Base-by-base conservation (phyloP, 805 yeast species). In the Pichia californica region DNA sequence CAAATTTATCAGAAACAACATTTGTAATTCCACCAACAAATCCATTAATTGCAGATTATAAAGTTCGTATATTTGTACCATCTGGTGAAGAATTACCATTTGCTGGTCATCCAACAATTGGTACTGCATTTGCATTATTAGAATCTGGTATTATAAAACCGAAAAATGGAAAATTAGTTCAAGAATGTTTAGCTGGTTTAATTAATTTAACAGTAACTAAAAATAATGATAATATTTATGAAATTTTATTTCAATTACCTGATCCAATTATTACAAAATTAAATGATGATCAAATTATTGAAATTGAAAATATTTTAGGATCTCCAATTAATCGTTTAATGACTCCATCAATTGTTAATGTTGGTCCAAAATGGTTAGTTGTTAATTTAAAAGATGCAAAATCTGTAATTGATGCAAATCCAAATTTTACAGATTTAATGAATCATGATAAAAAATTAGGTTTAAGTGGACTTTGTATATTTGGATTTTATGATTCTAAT, bases 21-120 rank as follows among this genome's bases (percentile, higher is more conserved):
- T 77, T 77, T 50, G 60, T 77, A 8, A 55, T 64, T 36, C 67
- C 66, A 23, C 69, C 78, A 7, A 63, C 71, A 0, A 48, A 47
- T 9, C 43, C 54, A 1, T 31, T 16, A 10, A 32, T 40, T 3
- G 75, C 74, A 5, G 74, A 73, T 53, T 78, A 77, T 56, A 62
- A 55, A 42, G 58, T 76, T 6, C 60, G 80, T 27, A 77, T 78
- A 4, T 77, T 76, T 53, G 63, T 73, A 0, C 73, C 78, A 2
- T 19, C 34, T 7, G 48, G 32, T 2, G 32, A 36, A 3, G 83
- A 78, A 50, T 53, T 78, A 20, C 79, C 80, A 7, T 78, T 77
- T 62, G 83, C 84, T 1, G 83, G 84, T 6, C 83, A 78, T 50
- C 84, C 83, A 3, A 77, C 81, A 0, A 50, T 77, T 27, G 83